These are phyloP conservation scores for Blastobotrys elegans DNA, from an alignment of 1,139 yeast genomes.

Conservation along the genomic window DNA sequence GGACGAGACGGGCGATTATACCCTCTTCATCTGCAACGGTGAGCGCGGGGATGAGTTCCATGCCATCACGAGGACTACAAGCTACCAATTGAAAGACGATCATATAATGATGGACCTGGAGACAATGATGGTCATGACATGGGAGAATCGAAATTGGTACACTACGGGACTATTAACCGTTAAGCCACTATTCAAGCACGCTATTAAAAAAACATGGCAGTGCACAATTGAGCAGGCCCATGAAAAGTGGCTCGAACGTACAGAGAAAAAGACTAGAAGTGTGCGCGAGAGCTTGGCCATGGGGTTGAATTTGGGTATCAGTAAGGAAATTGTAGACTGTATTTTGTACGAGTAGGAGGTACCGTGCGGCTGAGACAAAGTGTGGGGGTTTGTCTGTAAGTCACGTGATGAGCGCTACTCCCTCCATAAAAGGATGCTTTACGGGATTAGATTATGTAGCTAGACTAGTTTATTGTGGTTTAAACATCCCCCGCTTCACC, in stretches of 20 bases:
- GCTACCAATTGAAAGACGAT: conserved; percentile 1
- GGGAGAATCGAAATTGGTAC: conserved; percentile 12
- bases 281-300: conserved; percentile 1
- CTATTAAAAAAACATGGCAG: conserved; percentile 7
- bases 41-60: not conserved
- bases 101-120: not conserved
- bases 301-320: conserved; percentile 1
- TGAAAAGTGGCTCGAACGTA: not conserved
- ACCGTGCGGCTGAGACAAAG: too few species aligned
- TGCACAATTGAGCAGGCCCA: conserved; percentile 4
- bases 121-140: conserved; percentile 10
- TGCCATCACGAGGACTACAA: conserved; percentile 7
- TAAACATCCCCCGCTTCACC: too few species aligned
- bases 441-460: too few species aligned
- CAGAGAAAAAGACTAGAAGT: not conserved
- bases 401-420: too few species aligned
- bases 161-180: conserved; percentile 9
- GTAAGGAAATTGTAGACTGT: not conserved
- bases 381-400: too few species aligned
- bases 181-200: conserved; percentile 8
- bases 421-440: too few species aligned
- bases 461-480: too few species aligned
- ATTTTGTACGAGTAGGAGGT: conserved; percentile 1
- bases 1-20: conserved; percentile 1
- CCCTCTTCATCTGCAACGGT: not conserved